Percentiles rank a stretch among this genome's conserved stretches.
phyloP scores from a whole-genome alignment of 345 rosid genomes.

The Eucalyptus shirleyi region DNA sequence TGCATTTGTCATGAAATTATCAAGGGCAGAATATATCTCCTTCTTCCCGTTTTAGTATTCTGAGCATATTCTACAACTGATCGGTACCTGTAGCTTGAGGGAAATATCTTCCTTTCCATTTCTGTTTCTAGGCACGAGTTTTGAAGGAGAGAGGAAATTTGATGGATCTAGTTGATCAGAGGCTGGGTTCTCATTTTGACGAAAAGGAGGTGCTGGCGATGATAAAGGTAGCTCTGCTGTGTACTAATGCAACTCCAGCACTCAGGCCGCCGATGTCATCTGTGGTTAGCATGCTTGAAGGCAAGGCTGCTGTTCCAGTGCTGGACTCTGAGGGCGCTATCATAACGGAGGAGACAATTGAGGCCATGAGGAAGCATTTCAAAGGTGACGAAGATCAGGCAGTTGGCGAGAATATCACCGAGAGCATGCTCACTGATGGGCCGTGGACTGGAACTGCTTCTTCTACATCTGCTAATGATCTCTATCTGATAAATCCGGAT shows the following conservation, averaged over 20 bases:
- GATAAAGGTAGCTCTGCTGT: constrained; percentile 6
- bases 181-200: constrained; percentile 1
- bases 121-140: constrained; percentile 3
- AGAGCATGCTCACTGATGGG: background rate
- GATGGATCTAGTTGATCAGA: constrained; percentile 12
- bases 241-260: constrained; percentile 8
- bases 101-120: background rate
- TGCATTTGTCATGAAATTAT: background rate
- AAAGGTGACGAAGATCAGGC: background rate
- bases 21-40: background rate
- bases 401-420: background rate
- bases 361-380: background rate
- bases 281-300: constrained; percentile 19
- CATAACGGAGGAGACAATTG: background rate
- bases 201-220: constrained; percentile 1
- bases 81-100: background rate
- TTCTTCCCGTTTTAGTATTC: background rate
- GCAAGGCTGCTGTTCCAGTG: background rate
- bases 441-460: background rate
- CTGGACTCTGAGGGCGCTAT: background rate
- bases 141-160: constrained; percentile 11
- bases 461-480: background rate
- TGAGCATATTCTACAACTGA: background rate
- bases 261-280: constrained; percentile 17
- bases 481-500: background rate